A percentile compares a stretch with the other conserved stretches of the same genome.
Evolutionary conservation across 2,329 filamentous ascomycete species (phyloP).

Genomic region (Sporothrix mexicana): DNA sequence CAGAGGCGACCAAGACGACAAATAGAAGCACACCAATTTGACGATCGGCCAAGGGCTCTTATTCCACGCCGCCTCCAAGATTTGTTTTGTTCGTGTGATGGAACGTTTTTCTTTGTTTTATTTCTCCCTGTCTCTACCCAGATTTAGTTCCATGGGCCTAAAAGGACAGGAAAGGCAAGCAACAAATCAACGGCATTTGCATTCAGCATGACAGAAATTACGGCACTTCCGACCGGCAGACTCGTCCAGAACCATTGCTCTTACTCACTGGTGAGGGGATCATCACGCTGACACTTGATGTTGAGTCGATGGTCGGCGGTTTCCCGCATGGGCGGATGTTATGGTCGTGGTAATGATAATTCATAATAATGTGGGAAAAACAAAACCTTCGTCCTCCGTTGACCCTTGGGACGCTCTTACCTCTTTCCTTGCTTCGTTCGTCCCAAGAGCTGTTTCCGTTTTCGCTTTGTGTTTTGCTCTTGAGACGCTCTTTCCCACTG

Average conservation of each 20-base stretch:
- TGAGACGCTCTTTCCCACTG: not conserved
- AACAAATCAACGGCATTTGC: not conserved
- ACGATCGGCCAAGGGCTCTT: constrained; percentile 18
- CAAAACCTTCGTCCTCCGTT: not conserved
- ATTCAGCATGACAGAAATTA: not conserved
- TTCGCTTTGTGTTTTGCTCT: not conserved
- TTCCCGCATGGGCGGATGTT: not conserved
- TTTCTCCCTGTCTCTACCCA: not conserved
- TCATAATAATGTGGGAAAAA: not conserved
- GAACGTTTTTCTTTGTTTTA: constrained; percentile 9
- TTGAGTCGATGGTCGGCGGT: not conserved
- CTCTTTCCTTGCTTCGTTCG: not conserved
- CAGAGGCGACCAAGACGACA: not conserved
- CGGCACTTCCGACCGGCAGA: not conserved
- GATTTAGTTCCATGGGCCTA: not conserved
- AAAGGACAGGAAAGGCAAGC: not conserved
- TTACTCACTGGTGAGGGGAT: constrained; percentile 10
- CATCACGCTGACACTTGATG: not conserved
- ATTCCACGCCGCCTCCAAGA: not conserved
- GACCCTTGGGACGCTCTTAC: not conserved
- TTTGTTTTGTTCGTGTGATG: not conserved
- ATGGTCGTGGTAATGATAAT: not conserved
- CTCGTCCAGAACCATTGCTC: not conserved
- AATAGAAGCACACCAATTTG: not conserved
- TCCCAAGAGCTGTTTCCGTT: constrained; percentile 1